These are phyloP conservation scores for Saraca asoca DNA, from an alignment of 331 rosid genomes.

Conservation along the genomic window DNA sequence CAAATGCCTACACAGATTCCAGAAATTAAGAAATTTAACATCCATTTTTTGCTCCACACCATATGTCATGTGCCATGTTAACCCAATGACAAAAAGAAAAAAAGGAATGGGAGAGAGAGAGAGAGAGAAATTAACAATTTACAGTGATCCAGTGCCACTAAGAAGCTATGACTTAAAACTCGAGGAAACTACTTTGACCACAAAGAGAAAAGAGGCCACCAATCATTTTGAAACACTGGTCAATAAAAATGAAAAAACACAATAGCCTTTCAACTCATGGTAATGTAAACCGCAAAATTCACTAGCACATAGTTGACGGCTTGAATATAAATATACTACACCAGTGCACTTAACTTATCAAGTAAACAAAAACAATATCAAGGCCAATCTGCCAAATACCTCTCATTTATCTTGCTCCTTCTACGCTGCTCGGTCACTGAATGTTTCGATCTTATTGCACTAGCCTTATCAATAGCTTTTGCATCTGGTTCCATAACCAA, in stretches of 20 bases:
- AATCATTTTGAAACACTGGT: background rate
- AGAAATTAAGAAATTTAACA: background rate
- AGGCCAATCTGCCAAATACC: constrained; percentile 47
- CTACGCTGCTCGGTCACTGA: constrained; percentile 99
- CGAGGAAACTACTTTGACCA: background rate
- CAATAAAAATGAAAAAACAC: background rate
- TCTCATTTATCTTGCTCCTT: constrained; percentile 98
- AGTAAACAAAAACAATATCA: background rate
- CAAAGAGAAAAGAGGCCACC: constrained; percentile 1
- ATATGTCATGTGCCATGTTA: background rate
- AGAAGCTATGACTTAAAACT: background rate
- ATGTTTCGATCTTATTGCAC: constrained; percentile 80
- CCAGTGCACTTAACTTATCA: background rate
- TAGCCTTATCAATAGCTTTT: constrained; percentile 85
- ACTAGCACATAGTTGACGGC: background rate
- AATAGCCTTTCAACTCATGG: constrained; percentile 7
- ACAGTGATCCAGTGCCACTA: constrained; percentile 6
- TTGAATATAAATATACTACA: background rate
- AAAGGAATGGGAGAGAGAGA: too few relatives aligned
- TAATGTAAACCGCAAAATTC: background rate
- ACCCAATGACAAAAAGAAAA: background rate
- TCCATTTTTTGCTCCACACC: background rate
- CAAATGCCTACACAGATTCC: constrained; percentile 16
- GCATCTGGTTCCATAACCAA: constrained; percentile 55
- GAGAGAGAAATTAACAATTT: background rate